Percentiles rank a stretch among this genome's conserved stretches.
Conservation (phyloP, 148 eudicot genomes). For the Silene uniflora region DNA sequence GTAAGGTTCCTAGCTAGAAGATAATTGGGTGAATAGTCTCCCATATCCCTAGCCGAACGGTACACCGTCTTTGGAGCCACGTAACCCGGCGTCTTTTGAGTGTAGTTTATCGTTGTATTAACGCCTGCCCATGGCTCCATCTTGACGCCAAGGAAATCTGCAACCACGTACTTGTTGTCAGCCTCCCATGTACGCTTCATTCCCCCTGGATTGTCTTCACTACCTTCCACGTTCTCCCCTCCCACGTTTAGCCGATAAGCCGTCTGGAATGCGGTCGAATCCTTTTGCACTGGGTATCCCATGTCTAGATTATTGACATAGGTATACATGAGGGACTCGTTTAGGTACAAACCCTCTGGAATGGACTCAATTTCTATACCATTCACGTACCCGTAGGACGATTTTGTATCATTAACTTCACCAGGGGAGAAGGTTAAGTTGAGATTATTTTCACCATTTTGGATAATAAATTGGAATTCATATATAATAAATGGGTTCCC, state of each 20-base stretch:
- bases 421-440: constrained; percentile 33
- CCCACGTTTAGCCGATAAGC: constrained; percentile 33
- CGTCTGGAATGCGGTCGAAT: constrained; percentile 33
- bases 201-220: constrained; percentile 13
- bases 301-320: not conserved
- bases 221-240: not conserved
- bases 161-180: constrained; percentile 14
- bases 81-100: constrained; percentile 10
- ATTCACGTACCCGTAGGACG: constrained; percentile 38
- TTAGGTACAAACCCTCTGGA: constrained; percentile 33
- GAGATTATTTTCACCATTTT: constrained; percentile 22
- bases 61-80: too few relatives aligned
- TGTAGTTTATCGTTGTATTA: constrained; percentile 3
- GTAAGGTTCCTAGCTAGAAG: constrained; percentile 13
- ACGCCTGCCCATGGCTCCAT: not conserved
- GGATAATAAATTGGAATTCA: constrained; percentile 13
- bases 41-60: too few relatives aligned
- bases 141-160: not conserved
- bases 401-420: not conserved
- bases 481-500: not conserved
- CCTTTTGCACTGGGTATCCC: constrained; percentile 2
- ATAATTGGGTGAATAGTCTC: too few relatives aligned
- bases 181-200: constrained; percentile 36
- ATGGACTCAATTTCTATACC: constrained; percentile 48
- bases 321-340: not conserved